Conservation (phyloP, 352 stramenopile species). For the Pythium insidiosum region DNA sequence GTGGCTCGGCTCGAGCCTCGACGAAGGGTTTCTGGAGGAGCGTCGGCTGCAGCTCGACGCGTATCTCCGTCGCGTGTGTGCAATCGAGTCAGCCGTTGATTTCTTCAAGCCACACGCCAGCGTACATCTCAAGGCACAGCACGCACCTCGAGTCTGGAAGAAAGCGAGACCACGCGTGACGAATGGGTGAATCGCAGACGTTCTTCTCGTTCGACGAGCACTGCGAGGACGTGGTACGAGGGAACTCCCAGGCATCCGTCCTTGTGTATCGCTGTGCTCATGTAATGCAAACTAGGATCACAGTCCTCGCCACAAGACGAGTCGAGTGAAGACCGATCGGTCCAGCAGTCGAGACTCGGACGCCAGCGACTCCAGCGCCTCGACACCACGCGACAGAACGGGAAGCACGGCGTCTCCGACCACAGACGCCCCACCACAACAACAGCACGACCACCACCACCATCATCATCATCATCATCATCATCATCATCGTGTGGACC, state of each 20-base stretch:
- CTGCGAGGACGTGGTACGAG: slow-evolving; percentile 47
- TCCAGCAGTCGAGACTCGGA: slow-evolving; percentile 16
- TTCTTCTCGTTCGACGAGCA: slow-evolving; percentile 63
- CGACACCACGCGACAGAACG: slow-evolving; percentile 13
- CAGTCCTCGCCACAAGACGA: slow-evolving; percentile 3
- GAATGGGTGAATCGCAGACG: too few relatives aligned
- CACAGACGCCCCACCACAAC: too few relatives aligned
- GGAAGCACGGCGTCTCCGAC: background rate
- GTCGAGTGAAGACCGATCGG: background rate
- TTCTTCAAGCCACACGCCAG: slow-evolving; percentile 56
- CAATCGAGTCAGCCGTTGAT: slow-evolving; percentile 27
- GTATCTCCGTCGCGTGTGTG: slow-evolving; percentile 35
- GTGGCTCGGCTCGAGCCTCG: slow-evolving; percentile 36
- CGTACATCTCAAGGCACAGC: slow-evolving; percentile 37
- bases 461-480: too few relatives aligned
- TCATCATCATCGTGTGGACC: too few relatives aligned
- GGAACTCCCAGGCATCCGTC: too few relatives aligned
- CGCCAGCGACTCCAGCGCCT: slow-evolving; percentile 13
- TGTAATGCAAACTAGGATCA: too few relatives aligned
- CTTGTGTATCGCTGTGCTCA: too few relatives aligned
- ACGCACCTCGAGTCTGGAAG: too few relatives aligned
- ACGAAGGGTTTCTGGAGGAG: slow-evolving; percentile 52
- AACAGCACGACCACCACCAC: too few relatives aligned
- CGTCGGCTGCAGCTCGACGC: slow-evolving; percentile 43
- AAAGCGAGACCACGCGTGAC: too few relatives aligned